Base-by-base conservation (phyloP, 805 yeast species). In the Wickerhamiella shivajii region DNA sequence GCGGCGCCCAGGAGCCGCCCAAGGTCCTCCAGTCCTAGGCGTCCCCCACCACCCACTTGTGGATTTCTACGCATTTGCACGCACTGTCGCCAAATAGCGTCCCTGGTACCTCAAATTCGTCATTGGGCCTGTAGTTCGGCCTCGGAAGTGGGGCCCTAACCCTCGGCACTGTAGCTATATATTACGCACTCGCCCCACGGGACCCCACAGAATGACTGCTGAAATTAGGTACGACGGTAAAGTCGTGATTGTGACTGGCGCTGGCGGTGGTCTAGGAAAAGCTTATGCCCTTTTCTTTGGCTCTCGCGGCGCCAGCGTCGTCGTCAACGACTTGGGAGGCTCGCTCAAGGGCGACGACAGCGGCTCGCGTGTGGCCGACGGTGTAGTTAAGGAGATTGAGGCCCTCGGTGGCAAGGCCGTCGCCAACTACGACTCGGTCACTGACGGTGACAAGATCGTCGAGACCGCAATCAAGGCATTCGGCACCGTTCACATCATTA, bases 181-280 rank as follows among this genome's bases (percentile, higher is more conserved):
- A n/a, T n/a, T n/a, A n/a, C n/a, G n/a, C n/a, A n/a, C n/a, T n/a
- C n/a, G n/a, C n/a, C n/a, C n/a, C n/a, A n/a, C n/a, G n/a, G n/a
- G n/a, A n/a, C n/a, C n/a, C n/a, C n/a, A n/a, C n/a, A n/a, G n/a
- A n/a, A n/a, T n/a, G n/a, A n/a, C n/a, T n/a, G n/a, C 38, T 14
- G 40, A 42, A 9, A 52, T 75, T 17, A 51, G 63, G 23, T 81
- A 76, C 50, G 77, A 80, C 49, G 83, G 74, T 47, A 76, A 78
- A 55, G 96, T 87, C 27, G 96, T 87, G 21, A 73, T 87, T 38
- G 74, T 87, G 53, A 87, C 96, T 31, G 98, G 98, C 21, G 90
- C 96, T 30, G 98, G 98, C 43, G 97, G 96, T 45, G 98, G 97
- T 13, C 67, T 87, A 28, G 98, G 98, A 16, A 78, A 68, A 48